phyloP scores from a whole-genome alignment of 495 filamentous ascomycete species.

The Aspergillus taichungensis region DNA sequence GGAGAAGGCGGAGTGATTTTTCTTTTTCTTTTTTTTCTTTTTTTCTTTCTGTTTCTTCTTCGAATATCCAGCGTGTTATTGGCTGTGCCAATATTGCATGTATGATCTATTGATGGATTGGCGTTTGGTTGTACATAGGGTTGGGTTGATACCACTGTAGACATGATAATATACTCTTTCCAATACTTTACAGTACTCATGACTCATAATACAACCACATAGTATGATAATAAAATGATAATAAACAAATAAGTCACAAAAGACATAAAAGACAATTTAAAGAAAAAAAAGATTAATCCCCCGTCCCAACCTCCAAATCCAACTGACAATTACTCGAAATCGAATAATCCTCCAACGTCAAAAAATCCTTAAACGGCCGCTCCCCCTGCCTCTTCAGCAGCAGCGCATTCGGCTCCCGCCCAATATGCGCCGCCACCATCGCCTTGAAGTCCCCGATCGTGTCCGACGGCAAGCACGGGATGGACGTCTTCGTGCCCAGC shows the following conservation, averaged over 20 bases:
- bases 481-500: conserved; percentile 79
- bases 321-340: conserved; percentile 37
- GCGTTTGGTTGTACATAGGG: too few species aligned
- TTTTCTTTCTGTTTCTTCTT: conserved; percentile 4
- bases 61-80: conserved; percentile 17
- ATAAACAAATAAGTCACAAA: background rate
- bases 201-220: background rate
- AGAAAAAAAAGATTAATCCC: background rate
- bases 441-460: conserved; percentile 79
- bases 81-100: conserved; percentile 12
- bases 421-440: conserved; percentile 78
- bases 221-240: background rate
- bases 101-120: conserved; percentile 2
- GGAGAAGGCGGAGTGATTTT: conserved; percentile 14
- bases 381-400: conserved; percentile 85
- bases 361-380: conserved; percentile 79
- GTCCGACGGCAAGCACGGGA: conserved; percentile 78
- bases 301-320: too few species aligned
- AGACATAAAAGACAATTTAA: background rate
- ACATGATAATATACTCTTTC: too few species aligned
- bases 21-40: conserved; percentile 1
- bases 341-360: conserved; percentile 83
- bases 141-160: too few species aligned
- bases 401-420: conserved; percentile 82
- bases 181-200: too few species aligned